These are phyloP conservation scores for Aspergillus awamori DNA, from an alignment of 2,329 filamentous ascomycete species.

Conservation along the genomic window DNA sequence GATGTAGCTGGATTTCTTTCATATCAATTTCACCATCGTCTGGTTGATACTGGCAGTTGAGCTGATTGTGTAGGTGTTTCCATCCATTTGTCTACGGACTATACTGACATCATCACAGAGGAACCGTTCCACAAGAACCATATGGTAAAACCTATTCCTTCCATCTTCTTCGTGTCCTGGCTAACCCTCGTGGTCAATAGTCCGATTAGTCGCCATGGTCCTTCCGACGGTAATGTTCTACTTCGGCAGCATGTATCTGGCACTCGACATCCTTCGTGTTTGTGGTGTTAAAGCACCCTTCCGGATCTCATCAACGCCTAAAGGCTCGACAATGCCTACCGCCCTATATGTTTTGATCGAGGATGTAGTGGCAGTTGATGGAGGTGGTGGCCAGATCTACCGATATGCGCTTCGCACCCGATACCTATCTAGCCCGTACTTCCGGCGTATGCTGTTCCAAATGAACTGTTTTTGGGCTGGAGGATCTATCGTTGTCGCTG, in stretches of 20 bases:
- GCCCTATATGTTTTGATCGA: conserved; percentile 68
- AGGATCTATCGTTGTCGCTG: conserved; percentile 52
- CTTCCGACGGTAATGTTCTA: conserved; percentile 51
- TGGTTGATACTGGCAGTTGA: conserved; percentile 49
- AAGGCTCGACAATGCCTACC: conserved; percentile 61
- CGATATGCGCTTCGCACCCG: conserved; percentile 54
- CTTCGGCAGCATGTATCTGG: conserved; percentile 46
- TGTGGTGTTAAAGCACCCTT: conserved; percentile 57
- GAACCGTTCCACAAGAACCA: conserved; percentile 45
- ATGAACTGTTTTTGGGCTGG: conserved; percentile 62
- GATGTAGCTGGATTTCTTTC: conserved; percentile 48
- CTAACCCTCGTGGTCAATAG: conserved; percentile 24
- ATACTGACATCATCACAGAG: conserved; percentile 33
- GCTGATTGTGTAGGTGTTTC: conserved; percentile 43
- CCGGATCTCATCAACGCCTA: conserved; percentile 65
- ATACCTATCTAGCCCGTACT: conserved; percentile 58
- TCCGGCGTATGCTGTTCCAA: conserved; percentile 56
- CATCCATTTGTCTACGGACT: background rate
- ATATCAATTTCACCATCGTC: conserved; percentile 50
- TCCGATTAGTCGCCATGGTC: conserved; percentile 49
- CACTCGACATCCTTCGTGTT: conserved; percentile 47
- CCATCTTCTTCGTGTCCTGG: background rate
- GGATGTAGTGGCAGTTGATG: conserved; percentile 69
- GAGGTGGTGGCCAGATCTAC: conserved; percentile 59
- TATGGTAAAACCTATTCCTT: conserved; percentile 35